Percentiles rank a stretch among this genome's conserved stretches.
Evolutionary conservation across 202 grass and related monocot genomes (phyloP).

Genomic region (Eragrostis tef): DNA sequence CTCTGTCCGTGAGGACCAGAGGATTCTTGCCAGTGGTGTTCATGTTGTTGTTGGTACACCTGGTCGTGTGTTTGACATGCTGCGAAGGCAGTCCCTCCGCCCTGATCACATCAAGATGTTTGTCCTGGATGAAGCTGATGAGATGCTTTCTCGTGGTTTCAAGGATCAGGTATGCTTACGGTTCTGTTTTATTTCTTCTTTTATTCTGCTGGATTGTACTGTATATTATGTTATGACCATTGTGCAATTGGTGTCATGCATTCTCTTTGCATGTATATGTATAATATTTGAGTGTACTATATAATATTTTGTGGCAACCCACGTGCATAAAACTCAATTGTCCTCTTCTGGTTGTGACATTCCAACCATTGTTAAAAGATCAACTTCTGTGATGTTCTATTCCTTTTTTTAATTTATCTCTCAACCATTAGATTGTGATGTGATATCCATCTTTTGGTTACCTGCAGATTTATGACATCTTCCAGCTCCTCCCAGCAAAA

Average conservation of each 20-base stretch:
- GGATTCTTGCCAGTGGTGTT: constrained; percentile 83
- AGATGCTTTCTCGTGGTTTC: constrained; percentile 97
- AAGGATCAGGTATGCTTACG: constrained; percentile 75
- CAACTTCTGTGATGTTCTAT: background rate
- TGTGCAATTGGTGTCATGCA: background rate
- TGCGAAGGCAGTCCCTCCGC: constrained; percentile 78
- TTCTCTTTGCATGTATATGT: background rate
- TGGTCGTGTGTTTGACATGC: constrained; percentile 90
- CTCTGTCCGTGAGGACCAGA: constrained; percentile 84
- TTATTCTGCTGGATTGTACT: background rate
- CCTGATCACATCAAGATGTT: constrained; percentile 92
- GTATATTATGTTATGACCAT: background rate
- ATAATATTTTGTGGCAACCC: too few species aligned
- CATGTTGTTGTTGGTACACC: constrained; percentile 89
- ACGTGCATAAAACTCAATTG: too few species aligned
- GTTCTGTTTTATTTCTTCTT: background rate
- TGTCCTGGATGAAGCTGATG: constrained; percentile 91
- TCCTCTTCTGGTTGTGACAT: background rate
- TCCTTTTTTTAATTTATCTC: background rate
- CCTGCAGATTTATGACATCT: constrained; percentile 89
- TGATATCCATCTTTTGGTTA: constrained; percentile 13
- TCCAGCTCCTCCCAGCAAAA: constrained; percentile 82
- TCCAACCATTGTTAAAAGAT: background rate
- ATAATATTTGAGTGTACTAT: background rate
- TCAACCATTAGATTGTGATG: background rate